Conservation (phyloP, 192 early-diverging fungal genomes). For the Coemansia reversa region DNA sequence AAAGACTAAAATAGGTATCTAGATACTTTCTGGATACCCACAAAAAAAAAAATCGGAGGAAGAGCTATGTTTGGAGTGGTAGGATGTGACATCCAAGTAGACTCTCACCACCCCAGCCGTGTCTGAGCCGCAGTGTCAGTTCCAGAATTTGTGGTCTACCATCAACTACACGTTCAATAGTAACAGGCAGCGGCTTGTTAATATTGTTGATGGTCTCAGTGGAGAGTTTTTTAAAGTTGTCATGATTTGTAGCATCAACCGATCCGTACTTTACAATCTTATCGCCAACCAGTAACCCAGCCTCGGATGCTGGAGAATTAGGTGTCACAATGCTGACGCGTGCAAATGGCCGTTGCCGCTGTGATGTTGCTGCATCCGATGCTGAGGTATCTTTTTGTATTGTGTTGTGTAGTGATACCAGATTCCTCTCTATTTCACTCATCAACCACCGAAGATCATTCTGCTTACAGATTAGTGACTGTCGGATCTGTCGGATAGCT, state of each 20-base stretch:
- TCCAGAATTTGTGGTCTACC: constrained; percentile 16
- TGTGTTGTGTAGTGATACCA: constrained; percentile 52
- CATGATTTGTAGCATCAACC: constrained; percentile 19
- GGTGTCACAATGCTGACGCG: constrained; percentile 37
- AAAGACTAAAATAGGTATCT: neutral
- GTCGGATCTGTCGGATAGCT: constrained; percentile 56
- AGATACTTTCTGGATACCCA: neutral
- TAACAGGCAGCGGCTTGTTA: constrained; percentile 17
- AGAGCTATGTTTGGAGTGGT: constrained; percentile 16
- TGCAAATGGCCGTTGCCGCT: constrained; percentile 37
- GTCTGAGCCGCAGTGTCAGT: constrained; percentile 24
- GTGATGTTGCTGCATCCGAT: neutral
- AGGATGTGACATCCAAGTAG: constrained; percentile 47
- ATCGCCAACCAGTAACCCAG: constrained; percentile 40
- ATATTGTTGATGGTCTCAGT: constrained; percentile 23
- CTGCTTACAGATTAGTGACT: constrained; percentile 53
- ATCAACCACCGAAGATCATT: constrained; percentile 62
- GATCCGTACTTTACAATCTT: constrained; percentile 27
- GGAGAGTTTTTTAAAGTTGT: constrained; percentile 20
- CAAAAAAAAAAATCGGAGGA: neutral
- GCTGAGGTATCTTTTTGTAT: neutral
- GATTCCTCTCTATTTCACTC: constrained; percentile 55
- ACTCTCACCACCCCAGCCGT: constrained; percentile 49
- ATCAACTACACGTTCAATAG: constrained; percentile 36
- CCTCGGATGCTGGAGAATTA: constrained; percentile 38